Conservation (phyloP, 768 basidiomycete genomes). For the Flagelloscypha sp. region DNA sequence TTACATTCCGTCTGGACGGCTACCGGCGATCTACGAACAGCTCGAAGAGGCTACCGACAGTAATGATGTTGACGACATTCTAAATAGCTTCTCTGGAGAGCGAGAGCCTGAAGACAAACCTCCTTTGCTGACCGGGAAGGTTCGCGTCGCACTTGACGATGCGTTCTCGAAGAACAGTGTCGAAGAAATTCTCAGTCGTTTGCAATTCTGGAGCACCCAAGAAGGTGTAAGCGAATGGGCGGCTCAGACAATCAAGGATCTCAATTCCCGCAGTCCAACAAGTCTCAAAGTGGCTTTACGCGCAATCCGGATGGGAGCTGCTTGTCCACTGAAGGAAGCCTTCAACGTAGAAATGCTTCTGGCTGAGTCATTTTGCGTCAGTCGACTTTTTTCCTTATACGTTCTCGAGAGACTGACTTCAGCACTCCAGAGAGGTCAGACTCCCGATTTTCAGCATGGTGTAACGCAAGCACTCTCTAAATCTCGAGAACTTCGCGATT, state of each 20-base stretch:
- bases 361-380: constrained; percentile 83
- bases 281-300: constrained; percentile 84
- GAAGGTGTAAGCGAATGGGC: constrained; percentile 66
- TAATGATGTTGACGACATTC: constrained; percentile 38
- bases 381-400: constrained; percentile 24
- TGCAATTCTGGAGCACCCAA: constrained; percentile 35
- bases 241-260: constrained; percentile 46
- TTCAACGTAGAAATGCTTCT: constrained; percentile 83
- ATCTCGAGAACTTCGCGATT: constrained; percentile 34
- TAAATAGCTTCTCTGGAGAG: constrained; percentile 70
- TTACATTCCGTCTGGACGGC: constrained; percentile 69
- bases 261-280: constrained; percentile 78
- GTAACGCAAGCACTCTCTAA: constrained; percentile 59
- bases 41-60: constrained; percentile 29
- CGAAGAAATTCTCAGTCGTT: constrained; percentile 55
- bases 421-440: constrained; percentile 55
- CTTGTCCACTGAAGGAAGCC: constrained; percentile 51
- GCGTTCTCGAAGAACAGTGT: constrained; percentile 70
- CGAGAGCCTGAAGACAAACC: constrained; percentile 47
- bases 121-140: constrained; percentile 46
- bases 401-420: constrained; percentile 10
- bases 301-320: constrained; percentile 66
- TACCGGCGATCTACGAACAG: constrained; percentile 63
- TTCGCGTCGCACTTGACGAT: constrained; percentile 70
- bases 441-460: constrained; percentile 77